These are phyloP conservation scores for Leccinum disarticulatum DNA, from an alignment of 768 basidiomycete genomes.

Conservation along the genomic window DNA sequence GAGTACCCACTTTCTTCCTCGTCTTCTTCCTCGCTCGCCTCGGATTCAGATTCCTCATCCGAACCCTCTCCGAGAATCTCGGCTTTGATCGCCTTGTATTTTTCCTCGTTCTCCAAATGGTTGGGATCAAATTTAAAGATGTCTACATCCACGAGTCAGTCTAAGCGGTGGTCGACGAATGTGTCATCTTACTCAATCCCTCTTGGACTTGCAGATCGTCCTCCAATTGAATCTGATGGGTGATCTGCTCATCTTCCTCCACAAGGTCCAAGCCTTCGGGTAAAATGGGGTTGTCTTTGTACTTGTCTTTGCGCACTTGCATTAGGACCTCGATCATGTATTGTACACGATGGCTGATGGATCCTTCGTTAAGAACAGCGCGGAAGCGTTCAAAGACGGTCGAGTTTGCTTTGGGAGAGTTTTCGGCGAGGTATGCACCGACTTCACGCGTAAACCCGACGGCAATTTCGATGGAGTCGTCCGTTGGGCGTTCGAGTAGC, in stretches of 20 bases:
- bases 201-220: slow-evolving; percentile 95
- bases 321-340: slow-evolving; percentile 99
- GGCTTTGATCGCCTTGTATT: slow-evolving; percentile 85
- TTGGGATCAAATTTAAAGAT: slow-evolving; percentile 94
- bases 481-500: slow-evolving; percentile 93
- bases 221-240: slow-evolving; percentile 88
- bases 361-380: slow-evolving; percentile 91
- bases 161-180: background rate
- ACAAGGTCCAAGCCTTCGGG: slow-evolving; percentile 95
- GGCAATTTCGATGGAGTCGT: slow-evolving; percentile 98
- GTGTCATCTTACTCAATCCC: slow-evolving; percentile 73
- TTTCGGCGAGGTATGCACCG: slow-evolving; percentile 90
- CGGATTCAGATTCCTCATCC: slow-evolving; percentile 66
- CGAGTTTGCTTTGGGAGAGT: slow-evolving; percentile 93
- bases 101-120: slow-evolving; percentile 88
- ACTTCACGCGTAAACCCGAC: slow-evolving; percentile 98
- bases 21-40: slow-evolving; percentile 66
- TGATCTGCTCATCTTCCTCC: slow-evolving; percentile 97
- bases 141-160: slow-evolving; percentile 48
- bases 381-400: slow-evolving; percentile 96
- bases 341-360: slow-evolving; percentile 94
- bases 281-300: slow-evolving; percentile 96
- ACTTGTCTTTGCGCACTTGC: slow-evolving; percentile 98
- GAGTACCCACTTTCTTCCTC: slow-evolving; percentile 53
- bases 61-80: slow-evolving; percentile 93